A percentile compares a stretch with the other conserved stretches of the same genome.
These are phyloP conservation scores for Purshia tridentata DNA, from an alignment of 306 rosid genomes.

Conservation along the genomic window DNA sequence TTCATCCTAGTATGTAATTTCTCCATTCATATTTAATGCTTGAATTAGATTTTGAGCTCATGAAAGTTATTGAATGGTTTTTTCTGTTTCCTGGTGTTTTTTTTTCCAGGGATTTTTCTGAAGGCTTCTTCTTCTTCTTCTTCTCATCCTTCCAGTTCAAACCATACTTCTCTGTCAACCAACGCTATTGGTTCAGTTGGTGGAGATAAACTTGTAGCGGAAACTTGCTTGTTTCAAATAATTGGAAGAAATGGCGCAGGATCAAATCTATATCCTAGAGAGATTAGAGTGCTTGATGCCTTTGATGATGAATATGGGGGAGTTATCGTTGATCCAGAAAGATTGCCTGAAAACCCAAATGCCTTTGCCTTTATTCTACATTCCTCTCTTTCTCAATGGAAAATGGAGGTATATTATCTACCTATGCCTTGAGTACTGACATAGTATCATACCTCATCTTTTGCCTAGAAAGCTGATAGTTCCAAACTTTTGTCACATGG, in stretches of 20 bases:
- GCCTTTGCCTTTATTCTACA: slow-evolving; percentile 54
- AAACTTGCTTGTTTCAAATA: slow-evolving; percentile 31
- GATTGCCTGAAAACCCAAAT: slow-evolving; percentile 51
- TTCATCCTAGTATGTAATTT: neutral
- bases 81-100: slow-evolving; percentile 8
- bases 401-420: slow-evolving; percentile 44
- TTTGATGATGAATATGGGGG: slow-evolving; percentile 90
- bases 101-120: slow-evolving; percentile 48
- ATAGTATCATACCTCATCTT: neutral
- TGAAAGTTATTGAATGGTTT: neutral
- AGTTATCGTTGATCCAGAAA: slow-evolving; percentile 60
- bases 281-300: slow-evolving; percentile 58
- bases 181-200: slow-evolving; percentile 43
- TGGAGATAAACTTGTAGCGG: slow-evolving; percentile 38
- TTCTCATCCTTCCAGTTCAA: slow-evolving; percentile 36
- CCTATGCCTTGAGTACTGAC: neutral
- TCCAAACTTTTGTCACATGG: neutral
- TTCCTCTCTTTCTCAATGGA: slow-evolving; percentile 80
- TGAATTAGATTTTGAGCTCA: slow-evolving; percentile 3
- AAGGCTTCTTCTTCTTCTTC: slow-evolving; percentile 36
- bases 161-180: slow-evolving; percentile 36
- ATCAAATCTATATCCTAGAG: slow-evolving; percentile 42
- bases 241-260: slow-evolving; percentile 56
- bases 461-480: neutral
- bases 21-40: neutral